phyloP scores from a whole-genome alignment of 78 protist genomes.

The Dictyostelium capitatum region DNA sequence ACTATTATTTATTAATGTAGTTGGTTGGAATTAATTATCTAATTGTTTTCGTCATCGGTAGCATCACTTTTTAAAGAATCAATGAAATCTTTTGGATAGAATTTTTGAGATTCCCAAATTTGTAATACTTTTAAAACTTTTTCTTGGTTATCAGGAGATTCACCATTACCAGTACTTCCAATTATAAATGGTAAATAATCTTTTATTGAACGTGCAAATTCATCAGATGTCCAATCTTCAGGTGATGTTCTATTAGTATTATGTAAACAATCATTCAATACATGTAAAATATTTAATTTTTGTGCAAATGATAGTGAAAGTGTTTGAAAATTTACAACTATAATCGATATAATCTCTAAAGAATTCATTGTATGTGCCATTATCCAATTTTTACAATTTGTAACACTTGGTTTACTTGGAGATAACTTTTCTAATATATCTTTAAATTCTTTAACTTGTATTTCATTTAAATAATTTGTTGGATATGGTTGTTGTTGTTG shows the following conservation, averaged over 20 bases:
- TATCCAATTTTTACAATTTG: slow-evolving; percentile 65
- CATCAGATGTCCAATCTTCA: background rate
- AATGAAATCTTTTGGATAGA: slow-evolving; percentile 42
- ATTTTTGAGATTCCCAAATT: slow-evolving; percentile 36
- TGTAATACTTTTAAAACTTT: slow-evolving; percentile 48
- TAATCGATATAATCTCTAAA: slow-evolving; percentile 66
- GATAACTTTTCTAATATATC: slow-evolving; percentile 9
- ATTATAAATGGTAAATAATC: slow-evolving; percentile 50
- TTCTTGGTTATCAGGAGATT: slow-evolving; percentile 38
- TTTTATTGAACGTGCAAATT: slow-evolving; percentile 47
- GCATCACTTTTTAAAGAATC: slow-evolving; percentile 32
- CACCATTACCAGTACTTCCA: slow-evolving; percentile 18
- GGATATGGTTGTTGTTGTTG: slow-evolving; percentile 25
- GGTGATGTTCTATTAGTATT: background rate
- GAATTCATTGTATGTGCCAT: slow-evolving; percentile 49
- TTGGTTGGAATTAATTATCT: too few relatives aligned
- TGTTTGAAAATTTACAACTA: slow-evolving; percentile 42
- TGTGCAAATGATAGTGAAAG: background rate
- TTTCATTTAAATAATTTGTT: background rate
- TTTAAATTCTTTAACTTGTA: slow-evolving; percentile 60
- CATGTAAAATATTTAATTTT: slow-evolving; percentile 44
- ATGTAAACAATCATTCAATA: slow-evolving; percentile 48
- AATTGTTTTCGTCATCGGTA: slow-evolving; percentile 3
- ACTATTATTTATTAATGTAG: background rate
- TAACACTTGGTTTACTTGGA: slow-evolving; percentile 10